Base-by-base conservation (phyloP, 1,139 yeast species). In the Geotrichum histeridarum region DNA sequence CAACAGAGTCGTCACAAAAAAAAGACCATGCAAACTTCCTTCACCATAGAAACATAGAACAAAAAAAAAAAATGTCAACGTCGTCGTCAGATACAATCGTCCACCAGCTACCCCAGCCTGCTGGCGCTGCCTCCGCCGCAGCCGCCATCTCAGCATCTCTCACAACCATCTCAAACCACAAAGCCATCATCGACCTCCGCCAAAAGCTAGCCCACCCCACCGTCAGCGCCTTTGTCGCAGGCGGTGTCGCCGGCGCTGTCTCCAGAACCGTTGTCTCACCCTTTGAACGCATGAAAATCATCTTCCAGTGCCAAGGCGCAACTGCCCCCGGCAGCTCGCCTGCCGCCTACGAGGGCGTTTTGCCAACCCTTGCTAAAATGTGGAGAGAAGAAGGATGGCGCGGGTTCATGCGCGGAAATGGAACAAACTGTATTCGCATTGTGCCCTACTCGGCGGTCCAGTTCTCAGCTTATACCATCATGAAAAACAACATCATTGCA, bases 391-490 rank as follows among this genome's bases (percentile, higher is more conserved):
- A 93, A 74, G 97, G 98, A 8, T 78, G 88, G 78, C 76, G 81
- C 56, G 97, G 99, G 0, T 76, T 87, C 63, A 87, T 89, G 70
- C 74, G 98, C 51, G 99, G 99, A 1, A 93, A 93, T 69, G 86
- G 91, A 0, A 75, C 89, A 58, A 93, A 93, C 69, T 91, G 98
- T 73, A 71, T 93, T 2, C 75, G 99, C 54, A 88, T 93, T 36
- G 81, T 93, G 59, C 99, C 99, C 0, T 93, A 93, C 68, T 84
- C 94, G 59, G 98, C 99, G 0, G 95, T 91, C 9, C 99, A 93
- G 71, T 93, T 89, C 70, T 81, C 90, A 22, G 88, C 87, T 3
- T 93, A 86, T 71, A 93, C 91, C 63, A 75, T 81, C 58, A 76
- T 83, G 66, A 90, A 89, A 66, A 74, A 71, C 37, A 48, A 47